These are phyloP conservation scores for Amanita pseudoporphyria DNA, from an alignment of 768 basidiomycete species.

Conservation along the genomic window DNA sequence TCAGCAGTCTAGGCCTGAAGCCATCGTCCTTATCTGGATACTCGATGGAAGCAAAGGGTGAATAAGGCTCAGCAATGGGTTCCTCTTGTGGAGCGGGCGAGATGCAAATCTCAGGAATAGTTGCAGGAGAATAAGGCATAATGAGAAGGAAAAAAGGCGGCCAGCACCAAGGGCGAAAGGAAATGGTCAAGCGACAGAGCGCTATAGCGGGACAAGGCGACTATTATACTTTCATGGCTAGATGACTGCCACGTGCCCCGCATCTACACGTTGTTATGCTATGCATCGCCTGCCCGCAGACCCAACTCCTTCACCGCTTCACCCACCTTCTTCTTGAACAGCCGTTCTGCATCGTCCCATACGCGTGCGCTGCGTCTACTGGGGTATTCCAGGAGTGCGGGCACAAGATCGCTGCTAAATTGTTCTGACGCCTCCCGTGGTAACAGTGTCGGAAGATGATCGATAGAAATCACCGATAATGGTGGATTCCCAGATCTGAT, in stretches of 20 bases:
- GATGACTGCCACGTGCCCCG: conserved; percentile 4
- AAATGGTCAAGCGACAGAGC: conserved; percentile 22
- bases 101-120: conserved; percentile 59
- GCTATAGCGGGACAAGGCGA: conserved; percentile 12
- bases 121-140: conserved; percentile 32
- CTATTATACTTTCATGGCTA: background rate
- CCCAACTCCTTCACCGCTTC: conserved; percentile 34
- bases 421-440: conserved; percentile 97
- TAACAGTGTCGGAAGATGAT: conserved; percentile 91
- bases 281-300: conserved; percentile 11
- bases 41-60: conserved; percentile 41
- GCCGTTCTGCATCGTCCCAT: conserved; percentile 80
- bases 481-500: conserved; percentile 51
- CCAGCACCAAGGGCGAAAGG: conserved; percentile 40
- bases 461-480: conserved; percentile 87
- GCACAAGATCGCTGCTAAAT: conserved; percentile 81
- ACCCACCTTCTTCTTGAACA: conserved; percentile 55
- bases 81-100: conserved; percentile 57
- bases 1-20: conserved; percentile 49
- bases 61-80: conserved; percentile 42
- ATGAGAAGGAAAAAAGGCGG: conserved; percentile 27
- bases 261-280: background rate
- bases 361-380: conserved; percentile 56
- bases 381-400: conserved; percentile 77
- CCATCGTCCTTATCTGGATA: conserved; percentile 32